Conservation (phyloP, 2,329 filamentous ascomycete genomes). For the Fusarium sp. region DNA sequence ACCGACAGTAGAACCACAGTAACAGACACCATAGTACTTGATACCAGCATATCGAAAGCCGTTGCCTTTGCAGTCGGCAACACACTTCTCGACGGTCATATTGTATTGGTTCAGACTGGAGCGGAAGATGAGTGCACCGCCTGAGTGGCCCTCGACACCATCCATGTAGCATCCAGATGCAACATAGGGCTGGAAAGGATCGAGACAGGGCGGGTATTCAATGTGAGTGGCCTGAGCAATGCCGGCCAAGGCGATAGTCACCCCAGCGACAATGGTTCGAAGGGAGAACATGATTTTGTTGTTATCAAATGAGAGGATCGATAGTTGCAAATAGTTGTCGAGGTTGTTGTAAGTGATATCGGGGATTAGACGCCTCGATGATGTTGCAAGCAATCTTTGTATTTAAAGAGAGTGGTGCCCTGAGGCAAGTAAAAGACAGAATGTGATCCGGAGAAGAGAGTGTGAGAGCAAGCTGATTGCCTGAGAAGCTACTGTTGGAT, state of each 20-base stretch:
- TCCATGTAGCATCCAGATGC: constrained; percentile 62
- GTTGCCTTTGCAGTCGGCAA: constrained; percentile 63
- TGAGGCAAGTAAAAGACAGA: constrained; percentile 17
- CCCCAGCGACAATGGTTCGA: constrained; percentile 49
- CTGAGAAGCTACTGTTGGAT: constrained; percentile 40
- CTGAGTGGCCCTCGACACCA: constrained; percentile 40
- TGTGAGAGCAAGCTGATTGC: constrained; percentile 35
- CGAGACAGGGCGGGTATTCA: constrained; percentile 58
- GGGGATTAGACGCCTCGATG: constrained; percentile 8
- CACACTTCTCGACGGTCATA: constrained; percentile 62
- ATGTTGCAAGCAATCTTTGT: constrained; percentile 19
- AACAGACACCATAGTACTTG: constrained; percentile 64
- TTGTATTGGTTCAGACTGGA: constrained; percentile 50
- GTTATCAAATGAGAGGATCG: constrained; percentile 25
- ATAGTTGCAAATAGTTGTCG: constrained; percentile 23
- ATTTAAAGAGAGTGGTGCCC: constrained; percentile 40
- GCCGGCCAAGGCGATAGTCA: constrained; percentile 53
- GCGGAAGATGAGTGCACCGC: constrained; percentile 56
- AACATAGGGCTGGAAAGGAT: constrained; percentile 59
- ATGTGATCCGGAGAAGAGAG: constrained; percentile 29
- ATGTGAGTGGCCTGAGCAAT: constrained; percentile 55
- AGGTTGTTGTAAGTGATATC: constrained; percentile 9
- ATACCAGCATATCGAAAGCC: constrained; percentile 63
- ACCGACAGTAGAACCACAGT: constrained; percentile 63
- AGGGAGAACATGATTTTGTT: constrained; percentile 37